Base-by-base conservation (phyloP, 129 eudicot species). In the Flaveria bidentis region DNA sequence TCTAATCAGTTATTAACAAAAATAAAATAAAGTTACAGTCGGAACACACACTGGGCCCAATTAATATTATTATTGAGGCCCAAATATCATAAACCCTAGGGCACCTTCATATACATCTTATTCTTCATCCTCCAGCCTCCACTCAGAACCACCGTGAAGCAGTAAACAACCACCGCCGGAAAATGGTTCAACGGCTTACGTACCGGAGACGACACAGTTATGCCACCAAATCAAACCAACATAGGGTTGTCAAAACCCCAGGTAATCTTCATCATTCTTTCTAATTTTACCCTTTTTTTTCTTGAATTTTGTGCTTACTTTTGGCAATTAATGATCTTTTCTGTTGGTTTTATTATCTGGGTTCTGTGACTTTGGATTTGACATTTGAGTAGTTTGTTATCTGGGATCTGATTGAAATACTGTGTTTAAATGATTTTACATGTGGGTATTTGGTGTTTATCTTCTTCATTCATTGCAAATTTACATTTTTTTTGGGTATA, bases 211-310 rank as follows among this genome's bases (percentile, higher is more conserved):
- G 94, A 41, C 94, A 88, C 76, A 88, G 93, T 18, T 88, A 88
- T 68, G 92, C 92, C 65, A 88, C 92, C 78, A 88, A 86, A 69
- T 88, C 93, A 6, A 88, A 88, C 69, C 90, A 88, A 42, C 89
- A 86, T 44, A 49, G 93, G 65, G 81, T 88, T 65, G 90, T 88
- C 73, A 89, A 87, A 78, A 89, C 96, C 67, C 96, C 96, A 9
- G 92, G 92, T 87, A 71, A 61, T 66, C 16, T 57, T 67, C 39
- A 4, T 65, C 33, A 53, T 28, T 44, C 11, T 16, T 30, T 20
- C 0, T 18, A 41, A 22, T 68, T 65, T 20, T 2, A 36, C 72
- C 72, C 28, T 5, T 15, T 52, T 63, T 61, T 3, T 1, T 13
- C 5, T 6, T 45, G 13, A 11, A 6, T 45, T 45, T 10, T 45